Evolutionary conservation across 2,329 filamentous ascomycete genomes (phyloP), one percentile per base, ranked within the genome.

Genomic region (Penicillium hordei): DNA sequence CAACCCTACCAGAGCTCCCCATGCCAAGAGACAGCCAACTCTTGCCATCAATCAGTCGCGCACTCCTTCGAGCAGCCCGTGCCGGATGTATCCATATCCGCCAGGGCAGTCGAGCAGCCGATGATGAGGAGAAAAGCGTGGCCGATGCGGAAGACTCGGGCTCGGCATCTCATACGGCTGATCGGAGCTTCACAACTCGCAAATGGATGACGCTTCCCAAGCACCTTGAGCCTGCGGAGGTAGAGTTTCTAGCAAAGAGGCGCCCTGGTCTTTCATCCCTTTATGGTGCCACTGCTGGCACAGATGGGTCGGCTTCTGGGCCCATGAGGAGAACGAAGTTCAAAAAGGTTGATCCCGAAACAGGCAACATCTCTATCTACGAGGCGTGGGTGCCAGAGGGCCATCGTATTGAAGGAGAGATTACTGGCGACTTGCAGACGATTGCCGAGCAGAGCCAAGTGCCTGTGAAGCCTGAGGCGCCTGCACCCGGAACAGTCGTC

Each of bases 21-120:
- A 93, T 97, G 90, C 93, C 93, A 39, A 89, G 90, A 67, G 93
- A 96, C 72, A 90, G 86, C 31, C 84, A 89, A 57, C 81, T 96
- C 33, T 80, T 97, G 10, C 84, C 90, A 0, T 83, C 88, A 1
- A 89, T 92, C 72, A 93, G 89, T 52, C 90, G 94, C 68, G 90
- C 93, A 63, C 82, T 97, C 5, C 81, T 97, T 15, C 87, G 90
- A 56, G 89, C 90, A 38, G 91, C 91, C 48, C 85, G 93, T 58
- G 90, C 90, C 21, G 90, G 90, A 6, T 83, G 84, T 53, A 79
- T 91, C 13, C 91, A 89, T 68, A 93, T 95, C 73, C 84, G 88
- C 17, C 55, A 86, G 87, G 33, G 81, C 83, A 13, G 84, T 52
- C 52, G 72, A 66, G 51, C 68, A 68, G 25, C 58, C 59, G 44